Evolutionary conservation across 768 basidiomycete genomes (phyloP), one percentile per base, ranked within the genome.

Genomic region (Cystobasidium onofrii): DNA sequence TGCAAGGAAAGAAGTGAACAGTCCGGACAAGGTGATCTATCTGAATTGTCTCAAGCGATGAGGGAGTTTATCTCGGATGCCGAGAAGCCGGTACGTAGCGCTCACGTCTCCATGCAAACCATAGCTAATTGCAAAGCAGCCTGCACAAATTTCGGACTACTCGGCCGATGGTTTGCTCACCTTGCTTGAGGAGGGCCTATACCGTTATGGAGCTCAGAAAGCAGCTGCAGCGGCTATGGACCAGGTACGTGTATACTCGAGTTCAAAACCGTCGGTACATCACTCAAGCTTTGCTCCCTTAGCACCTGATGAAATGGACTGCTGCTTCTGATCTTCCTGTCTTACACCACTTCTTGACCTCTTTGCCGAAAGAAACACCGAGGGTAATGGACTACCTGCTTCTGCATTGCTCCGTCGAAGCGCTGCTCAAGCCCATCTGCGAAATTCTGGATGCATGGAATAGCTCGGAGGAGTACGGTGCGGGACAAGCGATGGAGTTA

Each of bases 401-500:
- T 17, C 54, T 71, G 20, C 69, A 71, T n/a, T 34, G 29, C 54
- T 6, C 25, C n/a, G 54, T 36, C 2, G 23, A 36, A 15, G 2
- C 27, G 3, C 29, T 55, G 10, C 13, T 71, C 4, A 43, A 36
- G 29, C 25, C 46, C 1, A n/a, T 29, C n/a, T 55, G 69, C 55
- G 13, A 25, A 17, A 7, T 71, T 18, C 52, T 71, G 29, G 69
- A 71, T 17, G 4, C 7, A 7, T 55, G 29, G 36, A 54, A 71
- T 27, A 39, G 33, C 54, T 20, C 33, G n/a, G 52, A 55, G 1
- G 69, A 71, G 31, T 71, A 57, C 31, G 69, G 69, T 12, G 54
- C 69, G 6, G 69, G 69, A 9, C 33, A 39, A 17, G 50, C 54
- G 17, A 55, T 71, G 54, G 69, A 71, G 54, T 54, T 71, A 2